A percentile compares a stretch with the other conserved stretches of the same genome.
These are phyloP conservation scores for Penicillium brasilianum DNA, from an alignment of 2,329 filamentous ascomycete genomes.

Conservation along the genomic window DNA sequence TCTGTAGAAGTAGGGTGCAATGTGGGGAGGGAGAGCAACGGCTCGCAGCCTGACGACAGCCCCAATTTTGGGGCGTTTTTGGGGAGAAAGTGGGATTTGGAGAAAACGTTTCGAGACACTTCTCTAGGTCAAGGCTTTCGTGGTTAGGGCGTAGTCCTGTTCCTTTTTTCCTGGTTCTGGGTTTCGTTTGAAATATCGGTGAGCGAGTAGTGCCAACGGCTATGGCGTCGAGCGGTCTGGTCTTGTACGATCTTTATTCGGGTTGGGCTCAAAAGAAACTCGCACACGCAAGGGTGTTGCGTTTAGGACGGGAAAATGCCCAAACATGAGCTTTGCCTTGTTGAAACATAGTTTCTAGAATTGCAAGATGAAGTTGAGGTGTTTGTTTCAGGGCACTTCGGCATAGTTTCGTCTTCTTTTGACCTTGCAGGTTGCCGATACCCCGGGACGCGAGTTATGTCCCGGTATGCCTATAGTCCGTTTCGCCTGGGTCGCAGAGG, in stretches of 20 bases:
- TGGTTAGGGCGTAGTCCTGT: not conserved
- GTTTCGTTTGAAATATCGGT: not conserved
- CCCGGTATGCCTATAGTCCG: not conserved
- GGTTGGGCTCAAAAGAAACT: slow-evolving; percentile 1
- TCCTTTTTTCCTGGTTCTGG: not conserved
- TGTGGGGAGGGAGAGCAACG: not conserved
- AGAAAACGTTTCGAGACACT: not conserved
- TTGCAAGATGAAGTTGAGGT: not conserved
- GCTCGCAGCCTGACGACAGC: not conserved
- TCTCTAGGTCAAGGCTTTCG: not conserved
- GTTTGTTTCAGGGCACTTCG: not conserved
- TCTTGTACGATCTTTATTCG: not conserved
- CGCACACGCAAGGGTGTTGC: not conserved
- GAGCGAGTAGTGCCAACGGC: not conserved
- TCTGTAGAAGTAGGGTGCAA: too few relatives aligned
- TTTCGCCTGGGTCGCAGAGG: not conserved
- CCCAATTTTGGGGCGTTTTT: not conserved
- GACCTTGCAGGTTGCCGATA: not conserved
- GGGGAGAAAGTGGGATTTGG: not conserved
- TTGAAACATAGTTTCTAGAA: not conserved
- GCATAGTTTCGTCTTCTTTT: not conserved
- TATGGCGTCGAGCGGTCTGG: slow-evolving; percentile 1
- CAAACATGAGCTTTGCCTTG: not conserved
- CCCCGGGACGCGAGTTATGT: not conserved
- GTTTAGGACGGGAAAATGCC: not conserved